Evolutionary conservation across 768 basidiomycete genomes (phyloP).

Genomic region (Pleurotus salmoneostramineus): DNA sequence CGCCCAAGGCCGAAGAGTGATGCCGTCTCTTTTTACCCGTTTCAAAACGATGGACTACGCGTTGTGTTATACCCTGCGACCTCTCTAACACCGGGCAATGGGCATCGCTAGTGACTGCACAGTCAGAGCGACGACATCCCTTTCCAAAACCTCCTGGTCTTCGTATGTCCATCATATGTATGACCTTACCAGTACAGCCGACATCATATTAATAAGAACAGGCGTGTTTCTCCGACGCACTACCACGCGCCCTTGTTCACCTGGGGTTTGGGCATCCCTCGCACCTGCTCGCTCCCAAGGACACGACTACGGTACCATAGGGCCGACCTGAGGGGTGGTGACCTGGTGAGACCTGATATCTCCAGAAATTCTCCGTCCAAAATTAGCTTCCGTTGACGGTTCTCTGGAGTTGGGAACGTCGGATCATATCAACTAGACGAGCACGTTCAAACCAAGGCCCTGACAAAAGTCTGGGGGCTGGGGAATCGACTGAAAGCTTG

Average conservation of each 20-base stretch:
- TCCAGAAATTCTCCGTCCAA: not conserved
- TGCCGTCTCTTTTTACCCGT: not conserved
- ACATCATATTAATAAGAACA: not conserved
- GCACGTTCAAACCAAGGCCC: not conserved
- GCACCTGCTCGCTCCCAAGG: no score
- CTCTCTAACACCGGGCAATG: not conserved
- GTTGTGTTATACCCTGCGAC: not conserved
- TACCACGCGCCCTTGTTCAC: not conserved
- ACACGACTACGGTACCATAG: not conserved
- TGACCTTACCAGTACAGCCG: not conserved
- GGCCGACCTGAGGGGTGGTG: not conserved
- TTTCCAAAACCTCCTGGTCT: no score
- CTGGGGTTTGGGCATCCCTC: not conserved
- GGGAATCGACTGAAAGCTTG: not conserved
- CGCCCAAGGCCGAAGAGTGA: slow-evolving; percentile 22
- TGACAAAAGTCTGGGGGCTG: not conserved
- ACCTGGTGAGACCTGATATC: not conserved
- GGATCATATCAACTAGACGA: not conserved
- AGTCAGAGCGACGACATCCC: no score
- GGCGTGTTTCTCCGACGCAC: not conserved
- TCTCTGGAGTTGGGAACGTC: not conserved
- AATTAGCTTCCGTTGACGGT: not conserved
- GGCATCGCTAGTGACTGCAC: not conserved
- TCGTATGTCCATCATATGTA: not conserved
- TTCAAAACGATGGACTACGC: not conserved